A percentile compares a stretch with the other conserved stretches of the same genome.
Evolutionary conservation across 805 yeast species (phyloP).

Genomic region (Candida lessepsii): DNA sequence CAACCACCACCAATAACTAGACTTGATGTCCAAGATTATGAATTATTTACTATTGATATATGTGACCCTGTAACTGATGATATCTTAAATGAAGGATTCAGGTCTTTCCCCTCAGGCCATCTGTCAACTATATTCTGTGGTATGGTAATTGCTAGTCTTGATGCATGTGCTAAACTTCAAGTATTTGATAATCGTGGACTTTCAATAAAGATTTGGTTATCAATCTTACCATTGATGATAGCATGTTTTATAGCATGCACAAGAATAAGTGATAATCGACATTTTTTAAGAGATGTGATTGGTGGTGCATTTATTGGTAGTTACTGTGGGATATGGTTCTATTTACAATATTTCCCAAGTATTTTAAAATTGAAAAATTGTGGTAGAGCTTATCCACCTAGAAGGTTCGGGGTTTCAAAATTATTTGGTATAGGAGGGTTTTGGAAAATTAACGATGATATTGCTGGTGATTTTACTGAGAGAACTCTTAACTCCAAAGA

Average conservation of each 20-base stretch:
- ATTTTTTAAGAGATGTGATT: conserved; percentile 39
- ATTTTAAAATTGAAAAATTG: conserved; percentile 23
- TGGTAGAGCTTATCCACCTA: conserved; percentile 46
- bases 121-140: conserved; percentile 30
- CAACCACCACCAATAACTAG: conserved; percentile 15
- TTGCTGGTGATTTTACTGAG: conserved; percentile 24
- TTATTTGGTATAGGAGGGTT: conserved; percentile 31
- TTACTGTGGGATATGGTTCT: conserved; percentile 29
- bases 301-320: conserved; percentile 40
- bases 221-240: conserved; percentile 32
- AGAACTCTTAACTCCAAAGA: conserved; percentile 19
- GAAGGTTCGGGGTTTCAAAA: conserved; percentile 30
- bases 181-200: conserved; percentile 36
- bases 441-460: conserved; percentile 32
- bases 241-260: conserved; percentile 39
- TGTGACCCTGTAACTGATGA: conserved; percentile 17
- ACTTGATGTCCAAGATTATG: background rate
- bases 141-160: conserved; percentile 33
- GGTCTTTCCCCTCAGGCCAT: conserved; percentile 30
- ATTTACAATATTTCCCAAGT: conserved; percentile 42
- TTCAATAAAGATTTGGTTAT: conserved; percentile 29
- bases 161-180: conserved; percentile 31
- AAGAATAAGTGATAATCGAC: conserved; percentile 46
- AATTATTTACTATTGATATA: conserved; percentile 15
- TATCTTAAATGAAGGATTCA: conserved; percentile 24